Percentiles rank a stretch among this genome's conserved stretches.
Conservation (phyloP, 2,329 filamentous ascomycete species). For the Fusarium goolgardi region DNA sequence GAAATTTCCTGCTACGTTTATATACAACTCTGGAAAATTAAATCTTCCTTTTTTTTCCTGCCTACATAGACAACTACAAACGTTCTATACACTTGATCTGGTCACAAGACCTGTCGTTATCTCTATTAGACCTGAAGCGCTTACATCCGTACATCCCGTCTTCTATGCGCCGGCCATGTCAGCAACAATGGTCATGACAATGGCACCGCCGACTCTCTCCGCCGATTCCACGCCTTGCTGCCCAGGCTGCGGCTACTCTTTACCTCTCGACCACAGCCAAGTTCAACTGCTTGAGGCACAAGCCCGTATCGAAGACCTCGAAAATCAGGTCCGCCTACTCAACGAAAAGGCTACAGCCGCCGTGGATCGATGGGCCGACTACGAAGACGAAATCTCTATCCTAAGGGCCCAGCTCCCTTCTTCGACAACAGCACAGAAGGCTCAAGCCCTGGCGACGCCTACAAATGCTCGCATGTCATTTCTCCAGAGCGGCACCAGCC, state of each 20-base stretch:
- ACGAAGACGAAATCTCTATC: slow-evolving; percentile 79
- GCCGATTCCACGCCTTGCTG: slow-evolving; percentile 55
- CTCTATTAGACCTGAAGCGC: not conserved
- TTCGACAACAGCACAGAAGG: slow-evolving; percentile 23
- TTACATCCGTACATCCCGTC: slow-evolving; percentile 11
- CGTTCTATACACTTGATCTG: not conserved
- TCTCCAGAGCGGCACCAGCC: slow-evolving; percentile 58
- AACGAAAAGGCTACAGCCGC: slow-evolving; percentile 76
- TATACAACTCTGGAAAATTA: not conserved
- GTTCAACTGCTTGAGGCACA: slow-evolving; percentile 64
- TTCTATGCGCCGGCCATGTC: slow-evolving; percentile 37
- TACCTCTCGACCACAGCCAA: slow-evolving; percentile 54
- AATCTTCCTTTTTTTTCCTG: not conserved
- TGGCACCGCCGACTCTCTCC: slow-evolving; percentile 48
- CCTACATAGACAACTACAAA: not conserved
- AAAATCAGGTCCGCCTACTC: slow-evolving; percentile 75
- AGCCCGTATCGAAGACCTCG: slow-evolving; percentile 73
- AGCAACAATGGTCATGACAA: slow-evolving; percentile 52
- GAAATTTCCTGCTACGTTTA: not conserved
- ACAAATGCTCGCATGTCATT: slow-evolving; percentile 57
- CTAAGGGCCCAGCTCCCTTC: slow-evolving; percentile 60
- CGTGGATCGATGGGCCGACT: slow-evolving; percentile 77
- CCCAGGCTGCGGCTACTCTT: slow-evolving; percentile 62
- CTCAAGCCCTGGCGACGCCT: slow-evolving; percentile 41
- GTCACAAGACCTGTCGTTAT: not conserved